Percentiles rank a stretch among this genome's conserved stretches.
Evolutionary conservation across 352 stramenopile genomes (phyloP).

Genomic region (Pythium volutum): DNA sequence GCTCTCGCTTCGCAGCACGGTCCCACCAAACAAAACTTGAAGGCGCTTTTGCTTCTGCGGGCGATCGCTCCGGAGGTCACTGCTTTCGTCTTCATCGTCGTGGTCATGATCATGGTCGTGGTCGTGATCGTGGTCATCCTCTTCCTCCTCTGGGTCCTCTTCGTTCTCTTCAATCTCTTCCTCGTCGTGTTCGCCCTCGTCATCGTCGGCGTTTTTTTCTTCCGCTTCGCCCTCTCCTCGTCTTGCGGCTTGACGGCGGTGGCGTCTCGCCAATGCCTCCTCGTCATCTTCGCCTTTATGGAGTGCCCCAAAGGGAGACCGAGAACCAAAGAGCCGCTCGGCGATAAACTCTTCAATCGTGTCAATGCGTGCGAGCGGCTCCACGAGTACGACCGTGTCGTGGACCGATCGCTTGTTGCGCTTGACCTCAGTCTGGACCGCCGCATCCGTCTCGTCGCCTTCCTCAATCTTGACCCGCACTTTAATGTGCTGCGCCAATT

Average conservation of each 20-base stretch:
- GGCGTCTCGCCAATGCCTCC: conserved; percentile 4
- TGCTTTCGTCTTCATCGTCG: conserved; percentile 9
- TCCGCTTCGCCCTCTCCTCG: conserved; percentile 5
- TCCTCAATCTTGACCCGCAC: conserved; percentile 64
- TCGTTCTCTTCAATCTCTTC: conserved; percentile 7
- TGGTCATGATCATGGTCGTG: background rate
- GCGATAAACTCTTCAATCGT: conserved; percentile 78
- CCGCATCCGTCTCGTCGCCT: conserved; percentile 5
- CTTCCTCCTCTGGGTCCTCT: background rate
- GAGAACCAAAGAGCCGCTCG: conserved; percentile 57
- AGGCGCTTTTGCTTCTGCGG: conserved; percentile 25
- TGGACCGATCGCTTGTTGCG: conserved; percentile 43
- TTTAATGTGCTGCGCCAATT: conserved; percentile 72
- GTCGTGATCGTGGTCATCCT: background rate
- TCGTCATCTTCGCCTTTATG: conserved; percentile 27
- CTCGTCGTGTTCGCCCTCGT: background rate
- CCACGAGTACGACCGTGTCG: conserved; percentile 71
- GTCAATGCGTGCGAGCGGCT: conserved; percentile 69
- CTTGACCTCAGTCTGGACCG: conserved; percentile 21
- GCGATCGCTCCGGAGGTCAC: conserved; percentile 19
- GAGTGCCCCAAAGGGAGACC: conserved; percentile 37
- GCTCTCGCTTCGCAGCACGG: conserved; percentile 34
- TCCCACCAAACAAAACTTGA: conserved; percentile 39
- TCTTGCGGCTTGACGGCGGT: conserved; percentile 23
- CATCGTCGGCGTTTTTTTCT: conserved; percentile 9